Base-by-base conservation (phyloP, 2,329 filamentous ascomycete genomes). In the Pseudogymnoascus sp. region DNA sequence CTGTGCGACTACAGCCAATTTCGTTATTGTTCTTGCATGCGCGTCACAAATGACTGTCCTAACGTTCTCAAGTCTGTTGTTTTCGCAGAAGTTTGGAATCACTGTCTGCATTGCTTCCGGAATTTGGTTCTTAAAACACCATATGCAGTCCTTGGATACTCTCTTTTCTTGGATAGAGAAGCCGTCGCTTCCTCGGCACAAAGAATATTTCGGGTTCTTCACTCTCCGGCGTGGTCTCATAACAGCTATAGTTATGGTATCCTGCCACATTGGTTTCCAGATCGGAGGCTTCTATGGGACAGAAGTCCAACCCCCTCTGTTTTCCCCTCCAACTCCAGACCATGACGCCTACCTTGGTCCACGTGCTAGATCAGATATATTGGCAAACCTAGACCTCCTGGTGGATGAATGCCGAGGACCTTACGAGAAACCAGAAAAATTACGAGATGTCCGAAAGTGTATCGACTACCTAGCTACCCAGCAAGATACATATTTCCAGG, bases 381-480 rank as follows among this genome's bases (percentile, higher is more conserved):
- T 55, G n/a, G 45, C 45, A 1, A 33, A 55, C n/a, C 45, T 55
- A 55, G 45, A 55, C 11, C 45, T 55, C 0, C 5, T 55, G 2
- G 45, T 55, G 16, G 25, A 55, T 11, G 45, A 55, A 55, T 55
- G 45, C 25, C 45, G 45, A 31, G 45, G 45, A 16, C 45, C 45
- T 6, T 55, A 55, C 45, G n/a, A 55, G 25, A 55, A 31, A 16
- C 45, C 45, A 55, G 45, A 18, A 33, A 55, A 55, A 4, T 12
- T 55, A 31, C 45, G 45, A 9, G 14, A 55, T n/a, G 45, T 55
- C 8, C n/a, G 45, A 12, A 55, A 2, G n/a, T 55, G 45, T 33
- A 55, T 55, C 25, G 45, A 55, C 8, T 55, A 55, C 45, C 45
- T 55, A 28, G 45, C 45, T 55, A 55, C 25, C n/a, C 45, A 33